Conservation (phyloP, 2,329 filamentous ascomycete genomes). For the Raffaelea ambrosiae region DNA sequence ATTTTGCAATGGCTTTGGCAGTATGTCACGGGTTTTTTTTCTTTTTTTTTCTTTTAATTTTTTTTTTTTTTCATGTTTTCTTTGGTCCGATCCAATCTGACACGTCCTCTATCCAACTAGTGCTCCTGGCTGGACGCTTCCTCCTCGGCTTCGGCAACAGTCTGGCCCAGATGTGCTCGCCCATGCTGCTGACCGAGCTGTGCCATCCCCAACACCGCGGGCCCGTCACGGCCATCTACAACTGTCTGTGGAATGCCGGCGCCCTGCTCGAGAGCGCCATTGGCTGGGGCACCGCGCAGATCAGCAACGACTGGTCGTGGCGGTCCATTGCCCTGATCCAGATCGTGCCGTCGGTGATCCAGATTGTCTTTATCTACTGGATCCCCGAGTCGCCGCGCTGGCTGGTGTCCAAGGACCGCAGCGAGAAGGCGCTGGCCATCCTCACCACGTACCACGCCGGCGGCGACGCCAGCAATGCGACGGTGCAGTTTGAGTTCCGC, state of each 20-base stretch:
- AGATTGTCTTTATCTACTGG: constrained; percentile 57
- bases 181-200: constrained; percentile 56
- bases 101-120: constrained; percentile 22
- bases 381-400: constrained; percentile 62
- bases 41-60: too few species aligned
- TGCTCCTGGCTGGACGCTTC: constrained; percentile 53
- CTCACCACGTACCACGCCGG: constrained; percentile 54
- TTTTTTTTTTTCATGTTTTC: constrained; percentile 11
- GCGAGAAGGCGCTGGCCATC: constrained; percentile 50
- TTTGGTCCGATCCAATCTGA: too few species aligned
- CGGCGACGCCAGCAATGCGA: constrained; percentile 45
- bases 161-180: constrained; percentile 54
- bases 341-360: constrained; percentile 50
- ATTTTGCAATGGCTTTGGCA: constrained; percentile 33
- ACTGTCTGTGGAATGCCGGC: constrained; percentile 54
- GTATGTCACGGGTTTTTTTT: too few species aligned
- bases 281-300: constrained; percentile 54
- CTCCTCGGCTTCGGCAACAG: constrained; percentile 61
- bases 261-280: constrained; percentile 44
- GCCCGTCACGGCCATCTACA: constrained; percentile 57
- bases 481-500: constrained; percentile 57
- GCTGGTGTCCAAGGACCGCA: constrained; percentile 51
- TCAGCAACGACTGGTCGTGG: constrained; percentile 58
- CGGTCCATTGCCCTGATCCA: constrained; percentile 58
- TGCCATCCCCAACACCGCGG: constrained; percentile 61